Base-by-base conservation (phyloP, 2,329 filamentous ascomycete genomes). In the Clonostachys rhizophaga region DNA sequence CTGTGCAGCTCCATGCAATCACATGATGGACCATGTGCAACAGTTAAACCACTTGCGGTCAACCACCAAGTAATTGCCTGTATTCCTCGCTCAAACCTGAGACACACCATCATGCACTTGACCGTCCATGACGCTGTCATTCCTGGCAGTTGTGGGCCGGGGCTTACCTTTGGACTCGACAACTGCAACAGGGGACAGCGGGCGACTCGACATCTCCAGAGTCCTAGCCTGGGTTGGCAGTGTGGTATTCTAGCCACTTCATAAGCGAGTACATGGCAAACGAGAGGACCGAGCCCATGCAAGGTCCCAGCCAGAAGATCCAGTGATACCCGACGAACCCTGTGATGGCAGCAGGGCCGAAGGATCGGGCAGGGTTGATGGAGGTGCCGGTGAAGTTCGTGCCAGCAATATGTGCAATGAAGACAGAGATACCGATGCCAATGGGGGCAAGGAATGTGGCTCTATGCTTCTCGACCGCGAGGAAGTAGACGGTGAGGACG, bases 381-480 rank as follows among this genome's bases (percentile, higher is more conserved):
- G 63, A 65, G 33, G 66, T 68, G 10, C 68, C 68, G 2, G 71
- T 72, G 39, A 67, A 72, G 45, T 62, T 60, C 3, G 65, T 58
- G 40, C 62, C 53, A n/a, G 52, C 50, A 34, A 71, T 59, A 54
- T 72, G 58, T 3, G 64, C 66, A 20, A 88, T 72, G 58, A 89
- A 88, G 30, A 89, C 70, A 0, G 83, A 68, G 5, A 88, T 60
- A 0, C 86, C 86, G 51, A 89, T 87, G 3, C 81, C 84, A 1
- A 89, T 65, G 0, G 86, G 85, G 0, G 84, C 85, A 2, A 88
- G 64, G 55, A 76, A 87, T 0, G 84, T 89, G 4, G 81, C 79
- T 40, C 80, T 79, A 57, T 87, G 84, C 62, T 89, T 87, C 57
- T 87, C 83, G 4, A 78, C 76, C 0, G 83, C 84, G 44, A 87